Conservation (phyloP, 1,139 yeast genomes). For the Saccharomyces hybrid region DNA sequence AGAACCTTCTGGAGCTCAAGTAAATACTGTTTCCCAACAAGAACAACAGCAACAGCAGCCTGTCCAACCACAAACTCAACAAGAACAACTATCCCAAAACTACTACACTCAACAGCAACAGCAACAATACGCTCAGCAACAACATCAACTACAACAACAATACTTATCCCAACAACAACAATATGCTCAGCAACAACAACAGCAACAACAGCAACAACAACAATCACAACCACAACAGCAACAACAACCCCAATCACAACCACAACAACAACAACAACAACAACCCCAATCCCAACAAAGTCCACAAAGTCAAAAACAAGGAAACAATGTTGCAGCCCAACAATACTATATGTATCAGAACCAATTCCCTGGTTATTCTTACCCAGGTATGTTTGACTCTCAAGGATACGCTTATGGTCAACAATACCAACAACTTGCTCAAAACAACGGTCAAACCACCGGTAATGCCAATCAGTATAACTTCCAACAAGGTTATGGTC, state of each 20-base stretch:
- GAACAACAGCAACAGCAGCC: conserved; percentile 3
- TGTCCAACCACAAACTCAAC: conserved; percentile 7
- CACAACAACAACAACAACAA: conserved; percentile 13
- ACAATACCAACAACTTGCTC: conserved; percentile 22
- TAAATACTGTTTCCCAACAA: conserved; percentile 1
- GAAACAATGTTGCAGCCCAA: conserved; percentile 21
- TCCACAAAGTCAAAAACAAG: conserved; percentile 12
- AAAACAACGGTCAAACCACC: conserved; percentile 12
- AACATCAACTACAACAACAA: conserved; percentile 9
- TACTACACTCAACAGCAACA: conserved; percentile 6
- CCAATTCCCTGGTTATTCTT: conserved; percentile 34
- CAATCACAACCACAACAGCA: conserved; percentile 8
- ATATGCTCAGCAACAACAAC: conserved; percentile 3
- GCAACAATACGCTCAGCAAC: conserved; percentile 5
- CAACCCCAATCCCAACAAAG: conserved; percentile 13
- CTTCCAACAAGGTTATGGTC: conserved; percentile 20
- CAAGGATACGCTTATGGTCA: conserved; percentile 28
- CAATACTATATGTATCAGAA: conserved; percentile 32
- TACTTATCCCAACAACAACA: conserved; percentile 7
- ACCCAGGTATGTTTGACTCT: conserved; percentile 32
- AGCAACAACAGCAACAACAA: conserved; percentile 8
- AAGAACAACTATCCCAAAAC: conserved; percentile 5
- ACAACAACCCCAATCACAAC: conserved; percentile 16
- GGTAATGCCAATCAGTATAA: conserved; percentile 15
- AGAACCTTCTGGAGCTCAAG: neutral